Evolutionary conservation across 2,329 filamentous ascomycete species (phyloP), one percentile per base, ranked within the genome.

Genomic region (Fusarium mundagurra): DNA sequence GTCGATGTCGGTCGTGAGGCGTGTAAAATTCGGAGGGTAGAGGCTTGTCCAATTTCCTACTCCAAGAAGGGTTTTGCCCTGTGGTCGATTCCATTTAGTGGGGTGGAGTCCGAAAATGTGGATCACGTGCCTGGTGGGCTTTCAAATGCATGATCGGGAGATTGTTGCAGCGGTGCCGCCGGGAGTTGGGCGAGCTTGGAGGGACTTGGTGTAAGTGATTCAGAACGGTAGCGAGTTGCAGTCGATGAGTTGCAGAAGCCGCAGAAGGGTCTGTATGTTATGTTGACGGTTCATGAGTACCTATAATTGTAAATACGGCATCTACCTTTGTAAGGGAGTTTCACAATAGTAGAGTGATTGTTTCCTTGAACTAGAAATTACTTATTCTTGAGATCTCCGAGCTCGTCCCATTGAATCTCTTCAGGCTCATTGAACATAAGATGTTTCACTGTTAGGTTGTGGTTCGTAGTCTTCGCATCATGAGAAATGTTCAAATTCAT

Each of bases 41-140:
- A 82, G 77, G 79, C 82, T 83, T 79, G 80, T 80, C 81, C 83
- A 84, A 81, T 83, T 83, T 80, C 81, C 83, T 84, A 81, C 83
- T 83, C 78, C 77, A 78, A 73, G 76, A 82, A 84, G 83, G 82
- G 83, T 83, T 84, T 33, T 51, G 48, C 48, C 48, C 48, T 51
- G 47, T 50, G 47, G 47, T 14, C 31, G 48, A 77, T 80, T 34
- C 17, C 22, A 78, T 80, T 74, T 79, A 67, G 75, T 80, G 80
- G 80, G 80, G 80, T 50, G 80, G 65, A 48, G 45, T 48, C 57
- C 60, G 61, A 76, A 74, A 71, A 73, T 61, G 29, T 72, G 78
- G 41, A 55, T 72, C 70, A 77, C 77, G 74, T 77, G 73, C 10
- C 4, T 4, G 8, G 5, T 63, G 47, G 24, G 36, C 17, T 48